Percentiles rank a stretch among this genome's conserved stretches.
Evolutionary conservation across 2,329 filamentous ascomycete genomes (phyloP).

Genomic region (Pestalotiopsis sp.): DNA sequence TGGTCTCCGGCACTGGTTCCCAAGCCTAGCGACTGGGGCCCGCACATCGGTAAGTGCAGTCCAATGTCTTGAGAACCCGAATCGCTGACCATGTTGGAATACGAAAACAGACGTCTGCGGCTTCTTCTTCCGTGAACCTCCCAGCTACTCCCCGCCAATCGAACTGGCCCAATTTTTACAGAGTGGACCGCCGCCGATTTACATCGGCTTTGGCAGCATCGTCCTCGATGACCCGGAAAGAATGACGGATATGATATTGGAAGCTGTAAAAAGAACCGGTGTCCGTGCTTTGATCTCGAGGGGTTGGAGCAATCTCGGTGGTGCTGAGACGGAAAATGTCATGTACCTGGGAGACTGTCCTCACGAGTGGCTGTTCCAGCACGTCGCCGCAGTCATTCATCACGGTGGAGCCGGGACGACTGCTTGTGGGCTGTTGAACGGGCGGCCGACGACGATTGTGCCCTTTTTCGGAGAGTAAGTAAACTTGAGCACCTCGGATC

Average conservation of each 20-base stretch:
- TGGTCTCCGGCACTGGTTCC: conserved; percentile 84
- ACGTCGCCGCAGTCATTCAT: conserved; percentile 62
- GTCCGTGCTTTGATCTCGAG: conserved; percentile 65
- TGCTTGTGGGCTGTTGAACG: conserved; percentile 63
- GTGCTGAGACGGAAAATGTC: conserved; percentile 52
- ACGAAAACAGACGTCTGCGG: conserved; percentile 57
- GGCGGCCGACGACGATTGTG: conserved; percentile 64
- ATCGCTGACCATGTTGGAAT: too few relatives aligned
- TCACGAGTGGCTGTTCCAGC: conserved; percentile 68
- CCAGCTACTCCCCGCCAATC: conserved; percentile 66
- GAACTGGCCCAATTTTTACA: conserved; percentile 70
- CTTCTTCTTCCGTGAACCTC: conserved; percentile 74
- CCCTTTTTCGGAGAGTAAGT: conserved; percentile 66
- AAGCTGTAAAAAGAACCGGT: conserved; percentile 59
- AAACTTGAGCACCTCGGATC: too few relatives aligned
- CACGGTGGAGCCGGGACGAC: conserved; percentile 70
- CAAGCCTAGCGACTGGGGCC: conserved; percentile 76
- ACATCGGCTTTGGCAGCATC: conserved; percentile 69
- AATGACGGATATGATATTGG: conserved; percentile 60
- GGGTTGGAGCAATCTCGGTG: conserved; percentile 66
- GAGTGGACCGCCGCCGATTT: conserved; percentile 72
- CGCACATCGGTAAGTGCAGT: conserved; percentile 58
- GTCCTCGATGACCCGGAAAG: conserved; percentile 57
- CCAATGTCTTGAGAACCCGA: neutral
- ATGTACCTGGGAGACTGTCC: conserved; percentile 60